A percentile compares a stretch with the other conserved stretches of the same genome.
phyloP scores from a whole-genome alignment of 441 rosid species.

The Brassica hybrid region DNA sequence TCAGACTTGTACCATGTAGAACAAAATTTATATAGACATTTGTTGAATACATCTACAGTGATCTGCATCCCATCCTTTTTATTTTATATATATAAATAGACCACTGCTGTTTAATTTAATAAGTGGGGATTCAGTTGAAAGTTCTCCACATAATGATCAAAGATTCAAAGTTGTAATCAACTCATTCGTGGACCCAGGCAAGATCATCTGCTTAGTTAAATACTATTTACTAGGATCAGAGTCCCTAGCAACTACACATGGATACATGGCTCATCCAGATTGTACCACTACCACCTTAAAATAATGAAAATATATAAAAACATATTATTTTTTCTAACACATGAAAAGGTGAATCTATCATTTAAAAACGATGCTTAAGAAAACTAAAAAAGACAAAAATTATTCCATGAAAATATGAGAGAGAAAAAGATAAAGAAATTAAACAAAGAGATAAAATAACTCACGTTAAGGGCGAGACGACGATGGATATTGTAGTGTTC shows the following conservation, averaged over 20 bases:
- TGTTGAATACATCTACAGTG: not conserved
- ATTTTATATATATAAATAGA: not conserved
- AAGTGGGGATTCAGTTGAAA: conserved; percentile 14
- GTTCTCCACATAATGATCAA: not conserved
- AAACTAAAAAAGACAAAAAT: not conserved
- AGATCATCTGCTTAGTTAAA: not conserved
- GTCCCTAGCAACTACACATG: not conserved
- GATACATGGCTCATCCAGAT: not conserved
- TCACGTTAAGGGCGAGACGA: conserved; percentile 83
- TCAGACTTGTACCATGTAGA: not conserved
- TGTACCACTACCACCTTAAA: not conserved
- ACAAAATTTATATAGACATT: not conserved
- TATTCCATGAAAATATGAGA: conserved; percentile 7
- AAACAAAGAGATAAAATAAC: conserved; percentile 32
- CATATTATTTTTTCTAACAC: not conserved
- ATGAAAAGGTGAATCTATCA: not conserved
- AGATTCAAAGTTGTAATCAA: conserved; percentile 5
- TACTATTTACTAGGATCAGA: conserved; percentile 2
- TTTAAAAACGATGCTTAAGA: not conserved
- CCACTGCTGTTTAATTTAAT: not conserved
- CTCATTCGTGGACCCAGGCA: conserved; percentile 1
- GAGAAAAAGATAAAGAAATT: not conserved
- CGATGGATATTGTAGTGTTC: conserved; percentile 89
- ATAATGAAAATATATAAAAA: not conserved
- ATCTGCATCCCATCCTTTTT: not conserved